Evolutionary conservation across 2,329 filamentous ascomycete genomes (phyloP), one percentile per base, ranked within the genome.

Genomic region (Fonsecaea pedrosoi): DNA sequence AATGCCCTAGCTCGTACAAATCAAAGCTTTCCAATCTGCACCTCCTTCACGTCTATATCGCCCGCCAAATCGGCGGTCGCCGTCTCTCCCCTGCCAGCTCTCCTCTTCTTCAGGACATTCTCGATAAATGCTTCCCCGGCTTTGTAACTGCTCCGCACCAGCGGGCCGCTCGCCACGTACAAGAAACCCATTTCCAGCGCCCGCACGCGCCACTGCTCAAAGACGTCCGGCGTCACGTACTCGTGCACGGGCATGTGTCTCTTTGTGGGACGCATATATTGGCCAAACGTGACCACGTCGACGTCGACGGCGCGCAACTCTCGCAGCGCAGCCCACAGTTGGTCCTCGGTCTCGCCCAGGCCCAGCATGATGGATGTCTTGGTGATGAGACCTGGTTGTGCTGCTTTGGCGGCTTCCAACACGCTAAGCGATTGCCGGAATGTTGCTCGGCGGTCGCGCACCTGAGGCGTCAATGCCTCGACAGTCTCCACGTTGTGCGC

Each of bases 201-300:
- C 60, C 93, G 88, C 81, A 92, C 87, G 68, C 91, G 87, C 95
- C 95, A 99, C 75, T 91, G 82, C 76, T 98, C 94, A 76, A 99
- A 99, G 69, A 90, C 89, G 69, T 91, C 92, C 0, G 95, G 95
- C 0, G 93, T 94, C 55, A 99, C 87, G 78, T 99, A 99, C 78
- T 94, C 92, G 75, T 96, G 91, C 37, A 99, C 95, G 79, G 96
- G 90, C 87, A 99, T 94, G 79, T 99, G 95, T 54, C 94, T 88
- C 84, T 98, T 99, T 4, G 95, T 99, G 1, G 95, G 95, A 10
- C 94, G 92, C 95, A 99, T 99, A 83, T 99, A 99, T 83, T 99
- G 95, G n/a, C 95, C 95, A 73, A 99, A 99, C 0, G 95, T 99
- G 65, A 99, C 93, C 12, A 99, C 92, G 73, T 99, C 95, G 54